Evolutionary conservation across 2,329 filamentous ascomycete species (phyloP).

Genomic region (Sclerotiophoma versabilis): DNA sequence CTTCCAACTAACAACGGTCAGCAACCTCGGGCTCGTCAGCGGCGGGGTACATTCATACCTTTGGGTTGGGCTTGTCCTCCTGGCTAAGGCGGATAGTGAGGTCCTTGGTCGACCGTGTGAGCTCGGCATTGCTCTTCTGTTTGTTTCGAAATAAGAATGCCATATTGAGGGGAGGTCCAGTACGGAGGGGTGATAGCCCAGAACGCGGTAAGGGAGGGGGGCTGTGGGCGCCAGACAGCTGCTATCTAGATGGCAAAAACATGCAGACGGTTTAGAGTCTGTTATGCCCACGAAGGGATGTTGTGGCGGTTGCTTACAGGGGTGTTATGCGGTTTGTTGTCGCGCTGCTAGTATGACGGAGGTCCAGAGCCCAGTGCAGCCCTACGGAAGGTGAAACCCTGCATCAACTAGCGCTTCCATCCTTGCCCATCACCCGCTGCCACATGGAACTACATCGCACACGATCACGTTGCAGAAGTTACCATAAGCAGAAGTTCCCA

Average conservation of each 20-base stretch:
- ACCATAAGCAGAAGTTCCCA: too few species aligned
- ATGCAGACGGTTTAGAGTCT: conserved; percentile 35
- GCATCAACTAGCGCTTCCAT: conserved; percentile 16
- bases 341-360: conserved; percentile 11
- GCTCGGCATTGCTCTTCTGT: conserved; percentile 67
- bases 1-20: conserved; percentile 67
- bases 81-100: conserved; percentile 63
- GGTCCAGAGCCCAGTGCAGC: conserved; percentile 5
- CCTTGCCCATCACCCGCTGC: conserved; percentile 12
- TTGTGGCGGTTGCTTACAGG: conserved; percentile 19
- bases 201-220: conserved; percentile 26
- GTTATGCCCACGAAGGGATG: conserved; percentile 13
- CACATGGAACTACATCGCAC: conserved; percentile 7
- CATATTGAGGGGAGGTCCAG: conserved; percentile 62
- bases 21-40: conserved; percentile 9
- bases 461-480: background rate
- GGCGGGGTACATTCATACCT: conserved; percentile 53
- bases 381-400: conserved; percentile 16
- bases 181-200: conserved; percentile 73
- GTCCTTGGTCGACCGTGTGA: conserved; percentile 69
- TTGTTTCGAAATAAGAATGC: conserved; percentile 73
- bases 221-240: conserved; percentile 37
- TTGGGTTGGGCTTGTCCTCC: conserved; percentile 64
- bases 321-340: conserved; percentile 36
- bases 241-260: conserved; percentile 41